phyloP scores from a whole-genome alignment of 2,329 filamentous ascomycete genomes.

The Pyricularia sp. region DNA sequence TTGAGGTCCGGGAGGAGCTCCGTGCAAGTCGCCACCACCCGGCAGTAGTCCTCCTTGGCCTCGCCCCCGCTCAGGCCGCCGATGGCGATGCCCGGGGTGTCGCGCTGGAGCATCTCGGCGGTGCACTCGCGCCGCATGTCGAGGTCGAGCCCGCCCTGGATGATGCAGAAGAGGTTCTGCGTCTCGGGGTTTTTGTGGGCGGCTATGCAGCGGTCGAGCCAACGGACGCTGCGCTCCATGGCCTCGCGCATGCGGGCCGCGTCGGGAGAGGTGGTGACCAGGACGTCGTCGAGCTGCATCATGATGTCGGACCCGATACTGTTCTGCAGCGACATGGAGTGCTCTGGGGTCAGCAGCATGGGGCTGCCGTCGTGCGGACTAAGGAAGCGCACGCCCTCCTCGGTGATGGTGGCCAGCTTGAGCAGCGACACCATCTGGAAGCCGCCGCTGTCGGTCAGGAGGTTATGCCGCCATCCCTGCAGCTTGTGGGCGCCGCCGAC shows the following conservation, averaged over 20 bases:
- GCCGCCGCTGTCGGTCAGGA: conserved; percentile 73
- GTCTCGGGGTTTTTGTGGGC: conserved; percentile 74
- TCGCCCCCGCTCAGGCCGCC: conserved; percentile 92
- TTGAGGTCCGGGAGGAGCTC: conserved; percentile 77
- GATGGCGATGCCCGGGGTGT: conserved; percentile 94
- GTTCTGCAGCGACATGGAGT: conserved; percentile 93
- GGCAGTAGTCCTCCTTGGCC: conserved; percentile 86
- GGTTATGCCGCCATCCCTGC: conserved; percentile 92
- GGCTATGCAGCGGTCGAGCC: conserved; percentile 90
- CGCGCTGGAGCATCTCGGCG: conserved; percentile 73
- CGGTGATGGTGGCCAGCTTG: conserved; percentile 86
- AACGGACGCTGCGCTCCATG: conserved; percentile 88
- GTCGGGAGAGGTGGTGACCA: conserved; percentile 92
- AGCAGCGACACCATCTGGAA: conserved; percentile 99
- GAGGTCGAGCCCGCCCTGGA: conserved; percentile 88
- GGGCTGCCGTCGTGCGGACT: conserved; percentile 85
- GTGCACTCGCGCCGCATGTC: conserved; percentile 80
- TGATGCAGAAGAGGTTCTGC: conserved; percentile 97
- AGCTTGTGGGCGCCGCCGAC: conserved; percentile 90
- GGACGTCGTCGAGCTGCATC: conserved; percentile 98
- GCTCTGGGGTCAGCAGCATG: conserved; percentile 95
- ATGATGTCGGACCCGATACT: conserved; percentile 98
- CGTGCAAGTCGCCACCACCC: conserved; percentile 82
- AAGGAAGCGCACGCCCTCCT: conserved; percentile 92
- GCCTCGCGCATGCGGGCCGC: conserved; percentile 80